A percentile compares a stretch with the other conserved stretches of the same genome.
Evolutionary conservation across 805 yeast species (phyloP).

Genomic region (Ogataea polymorpha): DNA sequence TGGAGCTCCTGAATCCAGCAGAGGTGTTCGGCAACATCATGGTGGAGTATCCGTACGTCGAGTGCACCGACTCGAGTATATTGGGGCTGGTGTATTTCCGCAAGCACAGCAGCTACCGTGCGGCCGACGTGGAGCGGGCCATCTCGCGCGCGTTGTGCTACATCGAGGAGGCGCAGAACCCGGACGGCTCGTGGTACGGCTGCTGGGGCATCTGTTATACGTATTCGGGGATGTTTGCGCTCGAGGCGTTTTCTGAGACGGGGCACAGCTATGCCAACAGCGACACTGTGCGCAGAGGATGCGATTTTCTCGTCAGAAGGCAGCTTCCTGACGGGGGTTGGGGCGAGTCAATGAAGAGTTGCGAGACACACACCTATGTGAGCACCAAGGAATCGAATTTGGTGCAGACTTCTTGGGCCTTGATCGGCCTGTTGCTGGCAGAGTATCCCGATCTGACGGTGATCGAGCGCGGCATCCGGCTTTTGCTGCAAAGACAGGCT

Average conservation of each 20-base stretch:
- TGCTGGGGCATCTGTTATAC: slow-evolving; percentile 97
- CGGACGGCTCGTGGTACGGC: slow-evolving; percentile 97
- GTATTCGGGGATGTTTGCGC: slow-evolving; percentile 96
- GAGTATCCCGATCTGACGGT: slow-evolving; percentile 69
- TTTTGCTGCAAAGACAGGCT: slow-evolving; percentile 65
- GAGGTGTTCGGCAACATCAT: slow-evolving; percentile 97
- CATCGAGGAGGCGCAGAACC: slow-evolving; percentile 62
- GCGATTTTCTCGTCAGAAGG: slow-evolving; percentile 74
- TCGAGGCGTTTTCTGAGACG: slow-evolving; percentile 81
- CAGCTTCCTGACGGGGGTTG: slow-evolving; percentile 94
- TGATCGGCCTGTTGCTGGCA: slow-evolving; percentile 77
- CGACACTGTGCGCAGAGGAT: slow-evolving; percentile 64
- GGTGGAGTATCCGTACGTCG: slow-evolving; percentile 98
- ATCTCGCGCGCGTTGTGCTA: slow-evolving; percentile 72
- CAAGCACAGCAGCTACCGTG: slow-evolving; percentile 60
- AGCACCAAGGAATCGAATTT: slow-evolving; percentile 56
- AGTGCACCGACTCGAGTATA: slow-evolving; percentile 94
- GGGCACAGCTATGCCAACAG: slow-evolving; percentile 62
- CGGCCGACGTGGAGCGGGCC: slow-evolving; percentile 62
- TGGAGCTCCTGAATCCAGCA: slow-evolving; percentile 88
- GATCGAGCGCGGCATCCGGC: slow-evolving; percentile 58
- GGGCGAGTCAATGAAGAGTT: slow-evolving; percentile 92
- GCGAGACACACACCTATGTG: slow-evolving; percentile 77
- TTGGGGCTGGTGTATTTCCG: slow-evolving; percentile 81
- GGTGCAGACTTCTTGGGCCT: slow-evolving; percentile 92